phyloP scores from a whole-genome alignment of 352 stramenopile species.

The Globisporangium camurandrum region DNA sequence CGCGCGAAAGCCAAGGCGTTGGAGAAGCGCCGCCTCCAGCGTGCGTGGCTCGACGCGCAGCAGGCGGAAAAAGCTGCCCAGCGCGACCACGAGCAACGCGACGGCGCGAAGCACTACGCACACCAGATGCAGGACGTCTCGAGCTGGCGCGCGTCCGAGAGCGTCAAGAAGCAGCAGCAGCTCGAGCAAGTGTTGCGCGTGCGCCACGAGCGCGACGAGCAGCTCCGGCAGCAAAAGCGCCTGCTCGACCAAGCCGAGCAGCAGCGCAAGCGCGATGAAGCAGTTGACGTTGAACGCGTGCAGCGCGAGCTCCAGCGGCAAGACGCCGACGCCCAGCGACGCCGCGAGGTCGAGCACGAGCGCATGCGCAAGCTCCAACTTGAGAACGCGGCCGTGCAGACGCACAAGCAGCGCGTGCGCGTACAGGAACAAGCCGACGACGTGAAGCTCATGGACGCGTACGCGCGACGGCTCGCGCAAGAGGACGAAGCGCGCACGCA shows the following conservation, averaged over 20 bases:
- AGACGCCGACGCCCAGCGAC: constrained; percentile 30
- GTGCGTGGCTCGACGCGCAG: constrained; percentile 54
- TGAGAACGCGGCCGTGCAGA: constrained; percentile 38
- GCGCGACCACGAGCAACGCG: constrained; percentile 23
- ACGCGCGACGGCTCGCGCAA: constrained; percentile 41
- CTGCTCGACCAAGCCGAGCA: constrained; percentile 22
- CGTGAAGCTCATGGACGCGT: constrained; percentile 63
- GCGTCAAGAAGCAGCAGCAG: constrained; percentile 35
- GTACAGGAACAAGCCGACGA: constrained; percentile 44
- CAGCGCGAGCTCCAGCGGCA: constrained; percentile 38
- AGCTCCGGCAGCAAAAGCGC: constrained; percentile 46
- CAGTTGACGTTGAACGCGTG: constrained; percentile 42
- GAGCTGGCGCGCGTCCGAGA: constrained; percentile 46
- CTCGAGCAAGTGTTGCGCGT: constrained; percentile 44
- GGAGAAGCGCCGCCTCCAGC: constrained; percentile 57
- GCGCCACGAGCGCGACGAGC: constrained; percentile 48
- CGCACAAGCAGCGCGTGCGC: constrained; percentile 29
- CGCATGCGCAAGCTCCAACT: constrained; percentile 40
- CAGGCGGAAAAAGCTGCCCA: constrained; percentile 33
- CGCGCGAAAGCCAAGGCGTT: constrained; percentile 25
- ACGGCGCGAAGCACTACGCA: constrained; percentile 26
- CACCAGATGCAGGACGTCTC: constrained; percentile 35
- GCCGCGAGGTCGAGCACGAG: constrained; percentile 34
- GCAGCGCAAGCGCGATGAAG: constrained; percentile 34
- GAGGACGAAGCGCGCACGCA: constrained; percentile 52